phyloP scores from a whole-genome alignment of 139 green algal genomes.

The Coelastrella sp. region DNA sequence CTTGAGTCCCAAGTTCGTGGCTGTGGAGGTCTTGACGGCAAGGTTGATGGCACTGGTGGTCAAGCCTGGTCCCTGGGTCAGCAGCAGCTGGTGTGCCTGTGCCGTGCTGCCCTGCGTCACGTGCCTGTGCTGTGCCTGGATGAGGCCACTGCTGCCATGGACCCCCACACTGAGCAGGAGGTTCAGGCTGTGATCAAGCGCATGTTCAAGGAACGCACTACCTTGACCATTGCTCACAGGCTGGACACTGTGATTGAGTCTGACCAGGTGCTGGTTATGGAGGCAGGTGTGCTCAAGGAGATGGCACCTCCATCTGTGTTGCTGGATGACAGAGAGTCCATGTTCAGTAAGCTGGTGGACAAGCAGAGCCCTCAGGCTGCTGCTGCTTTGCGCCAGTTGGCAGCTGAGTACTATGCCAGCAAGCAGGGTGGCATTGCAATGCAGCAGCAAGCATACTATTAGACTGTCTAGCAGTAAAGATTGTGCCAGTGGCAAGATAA shows the following conservation, averaged over 20 bases:
- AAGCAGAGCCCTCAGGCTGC: slow-evolving; percentile 56
- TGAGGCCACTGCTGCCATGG: slow-evolving; percentile 83
- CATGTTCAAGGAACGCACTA: slow-evolving; percentile 71
- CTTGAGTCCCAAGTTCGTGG: slow-evolving; percentile 54
- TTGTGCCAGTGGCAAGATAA: neutral
- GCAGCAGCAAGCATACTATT: neutral
- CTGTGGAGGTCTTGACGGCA: slow-evolving; percentile 76
- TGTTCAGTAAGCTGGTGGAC: slow-evolving; percentile 74
- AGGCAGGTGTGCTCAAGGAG: slow-evolving; percentile 74
- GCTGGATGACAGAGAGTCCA: slow-evolving; percentile 58
- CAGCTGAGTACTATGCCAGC: slow-evolving; percentile 49
- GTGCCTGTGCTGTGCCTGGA: slow-evolving; percentile 78
- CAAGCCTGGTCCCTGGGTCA: slow-evolving; percentile 75
- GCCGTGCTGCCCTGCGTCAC: slow-evolving; percentile 72
- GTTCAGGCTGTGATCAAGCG: slow-evolving; percentile 72
- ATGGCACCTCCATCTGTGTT: slow-evolving; percentile 57
- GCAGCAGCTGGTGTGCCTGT: slow-evolving; percentile 85
- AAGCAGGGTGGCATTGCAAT: neutral
- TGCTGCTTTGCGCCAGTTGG: slow-evolving; percentile 64
- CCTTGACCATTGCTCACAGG: slow-evolving; percentile 79
- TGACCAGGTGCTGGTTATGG: slow-evolving; percentile 77
- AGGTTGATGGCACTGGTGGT: slow-evolving; percentile 57
- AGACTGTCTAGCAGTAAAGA: neutral
- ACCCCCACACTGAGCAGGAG: slow-evolving; percentile 77
- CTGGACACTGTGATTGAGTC: slow-evolving; percentile 84